Evolutionary conservation across 257 asterid genomes (phyloP).

Genomic region (Penstemon newberryi): DNA sequence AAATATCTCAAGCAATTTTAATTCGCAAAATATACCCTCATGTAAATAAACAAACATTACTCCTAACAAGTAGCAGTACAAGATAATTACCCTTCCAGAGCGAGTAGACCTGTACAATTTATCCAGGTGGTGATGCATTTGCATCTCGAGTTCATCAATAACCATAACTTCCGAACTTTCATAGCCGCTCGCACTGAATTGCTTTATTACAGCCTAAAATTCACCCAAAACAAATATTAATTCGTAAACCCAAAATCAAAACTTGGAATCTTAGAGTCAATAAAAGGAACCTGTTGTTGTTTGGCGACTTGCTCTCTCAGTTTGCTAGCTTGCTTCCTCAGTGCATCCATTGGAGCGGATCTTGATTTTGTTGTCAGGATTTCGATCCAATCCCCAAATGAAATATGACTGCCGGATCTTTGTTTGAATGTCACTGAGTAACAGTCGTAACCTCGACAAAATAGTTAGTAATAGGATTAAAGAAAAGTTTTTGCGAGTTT

Average conservation of each 20-base stretch:
- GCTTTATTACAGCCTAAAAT: slow-evolving; percentile 90
- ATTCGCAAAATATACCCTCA: background rate
- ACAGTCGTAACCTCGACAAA: background rate
- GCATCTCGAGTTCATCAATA: slow-evolving; percentile 90
- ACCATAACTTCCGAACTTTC: slow-evolving; percentile 83
- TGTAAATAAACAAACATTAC: background rate
- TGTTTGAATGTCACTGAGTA: background rate
- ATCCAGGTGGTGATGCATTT: slow-evolving; percentile 84
- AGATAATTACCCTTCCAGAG: slow-evolving; percentile 69
- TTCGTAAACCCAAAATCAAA: slow-evolving; percentile 10
- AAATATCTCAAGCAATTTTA: slow-evolving; percentile 13
- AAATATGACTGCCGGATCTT: too few species aligned
- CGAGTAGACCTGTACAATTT: slow-evolving; percentile 91
- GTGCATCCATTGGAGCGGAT: slow-evolving; percentile 64
- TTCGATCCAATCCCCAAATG: too few species aligned
- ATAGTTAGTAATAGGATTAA: background rate
- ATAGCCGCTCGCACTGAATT: slow-evolving; percentile 85
- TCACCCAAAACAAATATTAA: slow-evolving; percentile 10
- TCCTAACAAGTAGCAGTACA: background rate
- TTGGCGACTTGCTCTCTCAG: slow-evolving; percentile 95
- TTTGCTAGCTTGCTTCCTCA: slow-evolving; percentile 91
- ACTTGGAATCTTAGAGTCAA: background rate
- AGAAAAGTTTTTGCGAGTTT: background rate
- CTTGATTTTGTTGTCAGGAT: background rate
- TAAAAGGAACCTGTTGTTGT: slow-evolving; percentile 75